Evolutionary conservation across 192 early-diverging fungal species (phyloP).

Genomic region (Ramicandelaber brevisporus): DNA sequence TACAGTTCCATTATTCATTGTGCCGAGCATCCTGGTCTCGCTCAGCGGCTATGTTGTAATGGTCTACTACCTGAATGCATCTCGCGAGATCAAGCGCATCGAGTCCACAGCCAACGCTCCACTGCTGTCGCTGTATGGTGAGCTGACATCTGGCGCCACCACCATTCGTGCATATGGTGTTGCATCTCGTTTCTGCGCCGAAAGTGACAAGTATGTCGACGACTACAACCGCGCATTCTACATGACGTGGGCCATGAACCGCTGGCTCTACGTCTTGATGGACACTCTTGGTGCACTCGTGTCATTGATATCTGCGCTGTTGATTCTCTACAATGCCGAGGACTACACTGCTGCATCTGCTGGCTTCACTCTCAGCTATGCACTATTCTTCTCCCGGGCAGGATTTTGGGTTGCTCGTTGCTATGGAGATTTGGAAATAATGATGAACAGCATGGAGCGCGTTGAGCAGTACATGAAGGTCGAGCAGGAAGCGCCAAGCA

Average conservation of each 20-base stretch:
- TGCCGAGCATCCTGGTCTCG: constrained; percentile 27
- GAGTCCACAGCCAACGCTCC: constrained; percentile 41
- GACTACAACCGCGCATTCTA: constrained; percentile 56
- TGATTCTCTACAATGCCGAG: constrained; percentile 21
- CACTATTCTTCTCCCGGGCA: constrained; percentile 46
- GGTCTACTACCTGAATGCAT: constrained; percentile 34
- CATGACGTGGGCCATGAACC: constrained; percentile 48
- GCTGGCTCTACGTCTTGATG: constrained; percentile 70
- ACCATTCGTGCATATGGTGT: constrained; percentile 57
- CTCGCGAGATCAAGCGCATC: constrained; percentile 60
- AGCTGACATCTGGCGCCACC: constrained; percentile 38
- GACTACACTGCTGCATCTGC: constrained; percentile 48
- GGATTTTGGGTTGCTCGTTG: constrained; percentile 40
- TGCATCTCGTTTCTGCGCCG: constrained; percentile 34
- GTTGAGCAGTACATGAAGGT: constrained; percentile 45
- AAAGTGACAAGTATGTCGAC: constrained; percentile 25
- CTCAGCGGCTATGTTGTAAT: constrained; percentile 22
- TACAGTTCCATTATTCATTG: constrained; percentile 49
- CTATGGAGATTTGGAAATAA: constrained; percentile 50
- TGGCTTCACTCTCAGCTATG: constrained; percentile 54
- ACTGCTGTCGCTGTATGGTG: constrained; percentile 46
- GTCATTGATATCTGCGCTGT: constrained; percentile 29
- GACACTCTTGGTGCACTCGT: constrained; percentile 46
- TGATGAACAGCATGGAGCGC: constrained; percentile 54
- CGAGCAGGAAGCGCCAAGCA: constrained; percentile 43